Conservation (phyloP, 2,329 filamentous ascomycete genomes). For the Aureobasidium sp. region DNA sequence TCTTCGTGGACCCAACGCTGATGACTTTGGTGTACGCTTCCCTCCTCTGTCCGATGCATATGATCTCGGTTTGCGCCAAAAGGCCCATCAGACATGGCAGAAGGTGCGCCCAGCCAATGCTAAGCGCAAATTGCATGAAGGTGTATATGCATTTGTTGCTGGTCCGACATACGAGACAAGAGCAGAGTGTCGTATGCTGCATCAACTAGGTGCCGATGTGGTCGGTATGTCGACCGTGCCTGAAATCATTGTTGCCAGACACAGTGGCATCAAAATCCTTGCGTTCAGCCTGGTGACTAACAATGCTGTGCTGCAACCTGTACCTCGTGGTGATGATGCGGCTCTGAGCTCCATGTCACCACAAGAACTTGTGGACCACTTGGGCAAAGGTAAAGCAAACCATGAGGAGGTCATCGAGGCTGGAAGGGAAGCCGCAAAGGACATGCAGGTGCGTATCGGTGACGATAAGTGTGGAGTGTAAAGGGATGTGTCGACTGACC, state of each 20-base stretch:
- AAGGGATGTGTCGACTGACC: slow-evolving; percentile 3
- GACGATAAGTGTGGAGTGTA: neutral
- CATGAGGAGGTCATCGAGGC: slow-evolving; percentile 61
- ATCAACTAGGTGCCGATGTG: slow-evolving; percentile 56
- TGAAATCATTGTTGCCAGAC: slow-evolving; percentile 59
- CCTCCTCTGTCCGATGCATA: slow-evolving; percentile 60
- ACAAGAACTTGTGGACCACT: slow-evolving; percentile 46
- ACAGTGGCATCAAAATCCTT: slow-evolving; percentile 56
- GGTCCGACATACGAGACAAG: slow-evolving; percentile 61
- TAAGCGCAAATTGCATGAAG: slow-evolving; percentile 52
- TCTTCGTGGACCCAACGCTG: slow-evolving; percentile 55
- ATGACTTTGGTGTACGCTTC: slow-evolving; percentile 57
- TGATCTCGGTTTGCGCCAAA: slow-evolving; percentile 53
- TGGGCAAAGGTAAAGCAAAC: slow-evolving; percentile 55
- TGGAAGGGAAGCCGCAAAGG: slow-evolving; percentile 51
- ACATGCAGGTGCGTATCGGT: slow-evolving; percentile 46
- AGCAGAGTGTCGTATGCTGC: slow-evolving; percentile 58
- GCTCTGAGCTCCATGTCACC: slow-evolving; percentile 45
- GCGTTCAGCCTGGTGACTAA: slow-evolving; percentile 63
- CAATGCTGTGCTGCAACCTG: slow-evolving; percentile 53
- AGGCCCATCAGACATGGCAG: slow-evolving; percentile 52
- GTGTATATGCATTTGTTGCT: slow-evolving; percentile 58
- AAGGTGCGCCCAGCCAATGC: slow-evolving; percentile 41
- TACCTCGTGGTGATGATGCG: slow-evolving; percentile 51
- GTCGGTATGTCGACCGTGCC: slow-evolving; percentile 66